These are phyloP conservation scores for Leccinum proximum DNA, from an alignment of 1,284 basidiomycete species.

Conservation along the genomic window DNA sequence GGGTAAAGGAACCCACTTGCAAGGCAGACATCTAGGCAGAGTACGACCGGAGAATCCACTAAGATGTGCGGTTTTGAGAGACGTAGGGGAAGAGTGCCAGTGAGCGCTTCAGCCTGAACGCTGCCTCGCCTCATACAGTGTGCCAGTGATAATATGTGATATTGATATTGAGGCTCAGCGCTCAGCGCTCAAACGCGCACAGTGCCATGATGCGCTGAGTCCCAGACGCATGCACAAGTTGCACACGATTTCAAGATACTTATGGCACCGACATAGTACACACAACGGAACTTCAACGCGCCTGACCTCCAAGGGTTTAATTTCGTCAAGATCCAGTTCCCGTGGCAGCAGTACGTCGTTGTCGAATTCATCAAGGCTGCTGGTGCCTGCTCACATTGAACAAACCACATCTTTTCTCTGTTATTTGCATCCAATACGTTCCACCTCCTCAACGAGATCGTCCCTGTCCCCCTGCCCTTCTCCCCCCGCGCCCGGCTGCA, in stretches of 20 bases:
- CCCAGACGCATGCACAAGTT: no score
- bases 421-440: conserved; percentile 39
- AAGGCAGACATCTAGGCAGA: not conserved
- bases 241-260: not conserved
- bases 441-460: no score
- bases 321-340: conserved; percentile 95
- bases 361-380: not conserved
- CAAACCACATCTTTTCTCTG: not conserved
- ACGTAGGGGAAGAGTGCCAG: not conserved
- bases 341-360: conserved; percentile 82
- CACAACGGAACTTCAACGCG: conserved; percentile 77
- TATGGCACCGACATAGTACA: not conserved
- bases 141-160: no score
- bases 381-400: not conserved
- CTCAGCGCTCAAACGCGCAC: no score
- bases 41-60: not conserved
- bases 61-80: not conserved
- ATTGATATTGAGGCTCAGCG: no score
- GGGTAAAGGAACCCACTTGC: not conserved
- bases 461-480: conserved; percentile 45
- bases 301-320: conserved; percentile 88
- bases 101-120: not conserved
- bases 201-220: no score
- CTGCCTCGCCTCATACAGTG: not conserved
- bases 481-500: no score